These are phyloP conservation scores for Pleurotus platypus DNA, from an alignment of 768 basidiomycete genomes.

Conservation along the genomic window DNA sequence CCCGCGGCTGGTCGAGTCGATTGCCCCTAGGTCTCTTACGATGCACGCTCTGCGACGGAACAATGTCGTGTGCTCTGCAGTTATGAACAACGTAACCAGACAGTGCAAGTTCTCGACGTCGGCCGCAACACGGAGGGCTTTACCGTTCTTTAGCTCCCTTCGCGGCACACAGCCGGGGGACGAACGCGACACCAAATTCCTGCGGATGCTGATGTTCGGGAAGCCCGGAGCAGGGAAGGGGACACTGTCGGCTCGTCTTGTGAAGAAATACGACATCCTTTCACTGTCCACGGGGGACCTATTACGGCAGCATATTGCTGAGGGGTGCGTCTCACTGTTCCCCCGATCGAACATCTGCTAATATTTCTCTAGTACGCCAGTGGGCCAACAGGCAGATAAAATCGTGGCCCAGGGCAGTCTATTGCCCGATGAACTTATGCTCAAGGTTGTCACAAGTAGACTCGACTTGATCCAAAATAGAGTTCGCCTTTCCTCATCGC, in stretches of 20 bases:
- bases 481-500: constrained; percentile 32
- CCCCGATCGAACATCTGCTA: neutral
- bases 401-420: constrained; percentile 79
- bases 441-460: constrained; percentile 71
- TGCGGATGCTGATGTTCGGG: constrained; percentile 75
- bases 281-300: constrained; percentile 83
- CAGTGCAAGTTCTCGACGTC: constrained; percentile 26
- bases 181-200: constrained; percentile 32
- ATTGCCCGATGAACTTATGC: constrained; percentile 76
- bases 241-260: constrained; percentile 71
- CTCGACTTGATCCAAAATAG: constrained; percentile 63
- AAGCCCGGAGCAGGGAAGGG: constrained; percentile 88
- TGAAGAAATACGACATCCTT: constrained; percentile 76
- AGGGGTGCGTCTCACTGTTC: constrained; percentile 36
- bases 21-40: too few species aligned
- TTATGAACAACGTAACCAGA: neutral
- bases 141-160: constrained; percentile 40
- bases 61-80: neutral
- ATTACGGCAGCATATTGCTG: constrained; percentile 77
- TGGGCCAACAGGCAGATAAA: constrained; percentile 72
- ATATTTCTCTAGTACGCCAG: constrained; percentile 45
- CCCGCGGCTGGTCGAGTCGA: too few species aligned
- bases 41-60: neutral
- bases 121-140: constrained; percentile 32
- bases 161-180: constrained; percentile 29